These are phyloP conservation scores for Ogataea glucozyma DNA, from an alignment of 805 yeast genomes.

Conservation along the genomic window DNA sequence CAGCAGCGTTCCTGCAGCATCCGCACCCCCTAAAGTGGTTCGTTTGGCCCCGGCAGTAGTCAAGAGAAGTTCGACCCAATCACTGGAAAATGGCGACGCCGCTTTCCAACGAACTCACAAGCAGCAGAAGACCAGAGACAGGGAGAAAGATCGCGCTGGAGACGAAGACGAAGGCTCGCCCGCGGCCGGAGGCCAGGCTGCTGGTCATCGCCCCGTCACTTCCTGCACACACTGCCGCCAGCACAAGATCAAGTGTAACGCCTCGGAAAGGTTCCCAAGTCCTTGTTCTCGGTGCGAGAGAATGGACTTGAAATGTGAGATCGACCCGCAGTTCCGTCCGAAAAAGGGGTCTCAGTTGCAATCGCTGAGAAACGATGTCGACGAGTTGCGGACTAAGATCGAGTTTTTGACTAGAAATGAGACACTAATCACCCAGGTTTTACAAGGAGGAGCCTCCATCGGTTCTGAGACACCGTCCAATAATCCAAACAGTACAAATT, in stretches of 20 bases:
- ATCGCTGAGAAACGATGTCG: conserved; percentile 79
- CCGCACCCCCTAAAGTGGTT: neutral
- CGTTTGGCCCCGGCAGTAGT: conserved; percentile 3
- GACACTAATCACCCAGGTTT: conserved; percentile 62
- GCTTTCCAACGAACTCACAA: neutral
- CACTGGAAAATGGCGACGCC: neutral
- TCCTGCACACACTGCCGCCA: conserved; percentile 94
- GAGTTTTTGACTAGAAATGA: conserved; percentile 68
- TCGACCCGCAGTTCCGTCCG: conserved; percentile 89
- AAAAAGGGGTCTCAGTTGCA: conserved; percentile 91
- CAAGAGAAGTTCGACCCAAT: neutral
- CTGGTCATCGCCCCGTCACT: conserved; percentile 83
- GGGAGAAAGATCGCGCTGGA: no score
- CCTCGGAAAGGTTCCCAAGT: conserved; percentile 75
- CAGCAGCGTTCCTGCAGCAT: neutral
- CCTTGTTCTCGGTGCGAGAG: conserved; percentile 83
- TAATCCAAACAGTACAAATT: no score
- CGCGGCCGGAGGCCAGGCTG: conserved; percentile 27
- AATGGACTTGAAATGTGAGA: conserved; percentile 79
- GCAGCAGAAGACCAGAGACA: conserved; percentile 5
- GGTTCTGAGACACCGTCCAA: neutral
- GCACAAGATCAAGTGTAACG: conserved; percentile 91
- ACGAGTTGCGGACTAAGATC: conserved; percentile 71
- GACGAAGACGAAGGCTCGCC: conserved; percentile 16
- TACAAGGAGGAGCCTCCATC: conserved; percentile 38